Base-by-base conservation (phyloP, 352 stramenopile genomes). In the Phytophthora chlamydospora region DNA sequence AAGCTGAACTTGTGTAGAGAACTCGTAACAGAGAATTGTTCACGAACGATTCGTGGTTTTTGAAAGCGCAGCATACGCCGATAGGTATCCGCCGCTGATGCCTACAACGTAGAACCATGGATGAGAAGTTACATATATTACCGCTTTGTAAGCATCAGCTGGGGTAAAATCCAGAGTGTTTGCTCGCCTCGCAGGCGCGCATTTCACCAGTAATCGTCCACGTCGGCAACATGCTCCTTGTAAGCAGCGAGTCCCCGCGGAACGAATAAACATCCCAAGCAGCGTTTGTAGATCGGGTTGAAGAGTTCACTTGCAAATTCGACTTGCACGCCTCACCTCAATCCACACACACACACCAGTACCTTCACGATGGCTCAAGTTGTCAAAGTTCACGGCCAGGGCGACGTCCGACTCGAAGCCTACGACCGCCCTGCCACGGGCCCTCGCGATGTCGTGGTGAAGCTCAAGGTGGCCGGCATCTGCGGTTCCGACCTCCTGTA, bases 401-500 rank as follows among this genome's bases (percentile, higher is more conserved):
- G 53, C 57, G 61, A 64, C 40, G 61, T 68, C 1, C 61, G 61
- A 51, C 53, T 68, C 16, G 60, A 68, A 36, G 46, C 52, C n/a
- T 68, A 68, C 48, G 62, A 65, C 31, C 62, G 62, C 8, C 62
- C 62, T 42, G 35, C 36, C 29, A 60, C 55, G 7, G 62, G 62
- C 4, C 36, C 54, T 55, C 54, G 55, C 36, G 62, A 70, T 19
- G 29, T 70, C 27, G 54, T 70, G 16, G 53, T 70, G 7, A 53
- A 59, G 27, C 62, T 66, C 46, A 70, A 70, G 42, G 55, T 66
- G 29, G 62, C 62, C 13, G 62, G 62, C 11, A 70, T 71, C 36
- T 71, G 62, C 32, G 62, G 62, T 14, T 71, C 62, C 7, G 62
- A 71, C 29, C 58, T 71, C 42, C 27, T 69, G 53, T 69, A 69